Conservation (phyloP, 305 asterid genomes). For the Solanum hybrid region DNA sequence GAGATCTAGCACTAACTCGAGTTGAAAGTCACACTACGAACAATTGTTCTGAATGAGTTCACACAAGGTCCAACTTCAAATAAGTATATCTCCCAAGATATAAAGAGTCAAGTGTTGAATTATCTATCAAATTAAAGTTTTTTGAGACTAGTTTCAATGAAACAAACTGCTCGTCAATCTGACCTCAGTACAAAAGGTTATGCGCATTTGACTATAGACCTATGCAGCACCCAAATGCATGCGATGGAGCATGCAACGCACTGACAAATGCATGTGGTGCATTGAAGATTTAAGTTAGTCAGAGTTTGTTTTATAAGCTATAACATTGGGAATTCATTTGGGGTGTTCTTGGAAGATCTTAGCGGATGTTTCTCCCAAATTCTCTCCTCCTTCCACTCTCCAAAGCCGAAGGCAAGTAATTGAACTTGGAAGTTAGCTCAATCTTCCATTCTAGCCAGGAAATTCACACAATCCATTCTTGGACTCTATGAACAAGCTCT, state of each 20-base stretch:
- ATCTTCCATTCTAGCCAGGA: not conserved
- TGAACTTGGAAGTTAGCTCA: not conserved
- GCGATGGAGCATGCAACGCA: not conserved
- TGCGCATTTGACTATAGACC: not conserved
- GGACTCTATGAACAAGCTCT: not conserved
- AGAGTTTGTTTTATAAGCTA: not conserved
- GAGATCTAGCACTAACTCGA: not conserved
- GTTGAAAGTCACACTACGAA: not conserved
- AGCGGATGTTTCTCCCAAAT: not conserved
- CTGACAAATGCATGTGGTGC: not conserved
- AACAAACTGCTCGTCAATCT: not conserved
- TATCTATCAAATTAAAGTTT: not conserved
- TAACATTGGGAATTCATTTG: not conserved
- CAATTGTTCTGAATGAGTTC: not conserved
- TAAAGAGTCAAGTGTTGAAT: not conserved
- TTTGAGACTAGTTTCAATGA: not conserved
- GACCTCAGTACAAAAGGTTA: not conserved
- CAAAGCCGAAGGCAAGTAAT: not conserved
- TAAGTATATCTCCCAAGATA: not conserved
- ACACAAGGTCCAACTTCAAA: not conserved
- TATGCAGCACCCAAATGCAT: not conserved
- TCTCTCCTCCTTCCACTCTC: not conserved
- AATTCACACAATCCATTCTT: not conserved
- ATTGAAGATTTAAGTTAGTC: not conserved
- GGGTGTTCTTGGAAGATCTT: not conserved